Conservation (phyloP, 441 rosid genomes). For the Arabidopsis lyrata region DNA sequence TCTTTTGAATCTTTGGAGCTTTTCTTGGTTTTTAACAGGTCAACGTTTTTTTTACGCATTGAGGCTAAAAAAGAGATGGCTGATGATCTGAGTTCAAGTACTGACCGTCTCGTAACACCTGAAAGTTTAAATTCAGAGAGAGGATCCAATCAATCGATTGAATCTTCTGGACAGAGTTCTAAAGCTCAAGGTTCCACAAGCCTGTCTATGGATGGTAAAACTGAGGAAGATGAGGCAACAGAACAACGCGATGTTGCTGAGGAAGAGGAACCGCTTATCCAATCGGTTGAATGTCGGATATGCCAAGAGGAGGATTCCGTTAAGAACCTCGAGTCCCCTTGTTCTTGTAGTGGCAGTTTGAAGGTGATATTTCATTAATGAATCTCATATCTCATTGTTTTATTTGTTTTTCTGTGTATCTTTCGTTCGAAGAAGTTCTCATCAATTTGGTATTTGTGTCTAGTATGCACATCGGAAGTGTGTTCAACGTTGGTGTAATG, state of each 20-base stretch:
- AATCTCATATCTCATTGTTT: conserved; percentile 2
- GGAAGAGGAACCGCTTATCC: conserved; percentile 65
- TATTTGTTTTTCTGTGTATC: not conserved
- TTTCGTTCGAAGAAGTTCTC: not conserved
- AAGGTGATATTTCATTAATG: conserved; percentile 50
- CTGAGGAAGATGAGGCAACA: conserved; percentile 46
- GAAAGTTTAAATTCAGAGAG: conserved; percentile 52
- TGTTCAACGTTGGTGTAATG: conserved; percentile 96
- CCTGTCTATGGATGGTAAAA: conserved; percentile 49
- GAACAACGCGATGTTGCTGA: conserved; percentile 34
- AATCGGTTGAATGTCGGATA: conserved; percentile 71
- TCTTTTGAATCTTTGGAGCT: not conserved
- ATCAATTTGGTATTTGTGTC: not conserved
- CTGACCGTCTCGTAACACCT: conserved; percentile 58
- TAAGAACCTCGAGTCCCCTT: conserved; percentile 73
- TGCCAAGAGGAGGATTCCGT: conserved; percentile 76
- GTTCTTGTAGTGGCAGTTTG: conserved; percentile 80
- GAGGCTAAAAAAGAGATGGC: conserved; percentile 49
- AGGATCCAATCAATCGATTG: conserved; percentile 44
- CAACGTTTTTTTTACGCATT: conserved; percentile 8
- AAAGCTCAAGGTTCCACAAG: conserved; percentile 50
- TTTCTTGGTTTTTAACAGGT: conserved; percentile 21
- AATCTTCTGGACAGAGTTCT: conserved; percentile 61
- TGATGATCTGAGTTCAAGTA: conserved; percentile 65
- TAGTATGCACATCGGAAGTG: conserved; percentile 70